Evolutionary conservation across 2,329 filamentous ascomycete genomes (phyloP).

Genomic region (Epichloe amarillans): DNA sequence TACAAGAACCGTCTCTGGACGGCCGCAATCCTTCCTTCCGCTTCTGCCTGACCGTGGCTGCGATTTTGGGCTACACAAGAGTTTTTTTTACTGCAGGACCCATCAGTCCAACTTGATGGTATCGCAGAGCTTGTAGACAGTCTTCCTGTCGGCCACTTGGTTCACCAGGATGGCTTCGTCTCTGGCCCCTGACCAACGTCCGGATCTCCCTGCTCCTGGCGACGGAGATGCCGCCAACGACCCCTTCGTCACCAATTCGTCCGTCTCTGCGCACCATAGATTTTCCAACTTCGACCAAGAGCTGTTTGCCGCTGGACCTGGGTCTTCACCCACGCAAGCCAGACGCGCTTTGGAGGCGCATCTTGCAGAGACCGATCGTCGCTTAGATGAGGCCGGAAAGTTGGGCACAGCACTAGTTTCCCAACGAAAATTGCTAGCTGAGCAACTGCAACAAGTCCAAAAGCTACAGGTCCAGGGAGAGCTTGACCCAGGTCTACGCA

Average conservation of each 20-base stretch:
- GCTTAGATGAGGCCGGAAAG: conserved; percentile 82
- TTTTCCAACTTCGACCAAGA: conserved; percentile 76
- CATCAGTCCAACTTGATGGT: conserved; percentile 1
- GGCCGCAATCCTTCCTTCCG: not conserved
- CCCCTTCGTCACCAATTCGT: conserved; percentile 41
- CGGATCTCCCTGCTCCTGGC: conserved; percentile 25
- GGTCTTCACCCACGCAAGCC: conserved; percentile 69
- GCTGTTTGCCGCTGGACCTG: conserved; percentile 63
- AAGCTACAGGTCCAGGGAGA: conserved; percentile 62
- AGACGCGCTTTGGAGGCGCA: conserved; percentile 84
- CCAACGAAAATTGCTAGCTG: conserved; percentile 71
- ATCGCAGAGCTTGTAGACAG: conserved; percentile 10
- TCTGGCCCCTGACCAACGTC: conserved; percentile 26
- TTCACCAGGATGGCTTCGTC: conserved; percentile 28
- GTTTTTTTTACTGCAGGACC: not conserved
- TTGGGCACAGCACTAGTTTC: conserved; percentile 77
- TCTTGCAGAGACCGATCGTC: conserved; percentile 79
- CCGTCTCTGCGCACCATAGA: conserved; percentile 43
- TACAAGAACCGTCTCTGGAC: conserved; percentile 1
- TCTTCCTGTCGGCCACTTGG: conserved; percentile 10
- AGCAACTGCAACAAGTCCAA: conserved; percentile 75
- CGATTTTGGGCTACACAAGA: not conserved
- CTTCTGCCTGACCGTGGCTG: not conserved
- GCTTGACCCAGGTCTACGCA: conserved; percentile 68
- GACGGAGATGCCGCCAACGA: conserved; percentile 30